Base-by-base conservation (phyloP, 2,329 filamentous ascomycete genomes). In the Xylaria sp. region DNA sequence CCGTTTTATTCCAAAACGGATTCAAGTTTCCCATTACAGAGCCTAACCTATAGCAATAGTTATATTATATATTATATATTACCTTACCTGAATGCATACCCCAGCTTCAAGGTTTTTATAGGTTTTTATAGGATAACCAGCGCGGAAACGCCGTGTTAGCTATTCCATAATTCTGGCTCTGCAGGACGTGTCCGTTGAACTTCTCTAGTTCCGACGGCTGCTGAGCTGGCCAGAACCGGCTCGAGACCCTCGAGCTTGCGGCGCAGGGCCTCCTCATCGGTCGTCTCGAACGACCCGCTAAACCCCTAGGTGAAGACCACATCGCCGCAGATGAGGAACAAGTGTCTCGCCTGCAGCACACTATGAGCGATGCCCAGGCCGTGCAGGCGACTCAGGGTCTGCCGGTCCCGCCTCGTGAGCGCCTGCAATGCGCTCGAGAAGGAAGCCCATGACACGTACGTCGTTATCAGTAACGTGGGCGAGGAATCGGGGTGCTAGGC, bases 211-310 rank as follows among this genome's bases (percentile, higher is more conserved):
- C 54, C 38, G 54, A 57, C 17, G 38, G 39, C 22, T 45, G 39
- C 54, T 57, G 36, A 55, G n/a, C n/a, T n/a, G n/a, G 53, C 39
- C 53, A 55, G 53, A n/a, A n/a, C 53, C 53, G 42, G 53, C 53
- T 55, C 53, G 33, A 55, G 53, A 55, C 53, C 36, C 53, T 55
- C 20, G 53, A 55, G 33, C 53, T 55, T 20, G 27, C 53, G 11
- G 36, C 53, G 36, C 33, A 55, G 25, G 36, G 27, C 53, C 36
- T 42, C 53, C 33, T 55, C 42, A 55, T 55, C 53, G n/a, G 53
- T 42, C n/a, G 53, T 55, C 53, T 42, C 17, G 36, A 55, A 55
- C 36, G 53, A 55, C 42, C 53, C 33, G 33, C 53, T 33, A 20
- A 55, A 55, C 53, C 53, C 36, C 53, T 55, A 33, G 53, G 42